Conservation (phyloP, 352 stramenopile species). For the Peronosclerospora sorghi region DNA sequence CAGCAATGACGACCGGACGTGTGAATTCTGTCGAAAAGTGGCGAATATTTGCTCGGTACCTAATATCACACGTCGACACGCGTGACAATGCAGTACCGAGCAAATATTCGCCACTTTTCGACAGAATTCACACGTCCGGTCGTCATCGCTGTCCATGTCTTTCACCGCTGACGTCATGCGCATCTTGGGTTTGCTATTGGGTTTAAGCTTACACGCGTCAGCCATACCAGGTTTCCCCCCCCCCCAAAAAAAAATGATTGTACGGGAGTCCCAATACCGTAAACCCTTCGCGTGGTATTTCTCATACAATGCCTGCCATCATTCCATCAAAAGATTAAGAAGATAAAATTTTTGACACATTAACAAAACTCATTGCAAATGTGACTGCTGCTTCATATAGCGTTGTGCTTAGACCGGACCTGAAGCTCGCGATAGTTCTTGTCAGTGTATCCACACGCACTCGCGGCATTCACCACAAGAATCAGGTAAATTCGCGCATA, state of each 20-base stretch:
- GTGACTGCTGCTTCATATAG: neutral
- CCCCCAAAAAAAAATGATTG: constrained; percentile 96
- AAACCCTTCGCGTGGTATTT: constrained; percentile 64
- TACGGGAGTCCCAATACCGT: constrained; percentile 90
- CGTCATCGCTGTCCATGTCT: no score
- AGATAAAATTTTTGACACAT: neutral
- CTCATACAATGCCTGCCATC: constrained; percentile 46
- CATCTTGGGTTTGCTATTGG: no score
- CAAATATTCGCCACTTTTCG: no score
- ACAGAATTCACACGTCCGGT: no score
- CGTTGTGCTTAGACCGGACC: neutral
- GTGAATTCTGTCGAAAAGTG: no score
- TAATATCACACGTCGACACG: no score
- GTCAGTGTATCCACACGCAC: constrained; percentile 44
- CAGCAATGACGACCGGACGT: no score
- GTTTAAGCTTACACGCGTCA: no score
- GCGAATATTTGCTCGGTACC: no score
- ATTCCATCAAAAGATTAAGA: neutral
- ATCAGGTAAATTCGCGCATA: constrained; percentile 48
- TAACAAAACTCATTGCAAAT: neutral
- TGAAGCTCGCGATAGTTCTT: constrained; percentile 2
- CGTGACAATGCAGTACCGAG: no score
- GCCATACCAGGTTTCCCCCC: constrained; percentile 73
- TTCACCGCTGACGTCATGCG: no score
- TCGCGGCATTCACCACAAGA: constrained; percentile 77